phyloP scores from a whole-genome alignment of 2,329 filamentous ascomycete genomes.

The Cordyceps sp. region DNA sequence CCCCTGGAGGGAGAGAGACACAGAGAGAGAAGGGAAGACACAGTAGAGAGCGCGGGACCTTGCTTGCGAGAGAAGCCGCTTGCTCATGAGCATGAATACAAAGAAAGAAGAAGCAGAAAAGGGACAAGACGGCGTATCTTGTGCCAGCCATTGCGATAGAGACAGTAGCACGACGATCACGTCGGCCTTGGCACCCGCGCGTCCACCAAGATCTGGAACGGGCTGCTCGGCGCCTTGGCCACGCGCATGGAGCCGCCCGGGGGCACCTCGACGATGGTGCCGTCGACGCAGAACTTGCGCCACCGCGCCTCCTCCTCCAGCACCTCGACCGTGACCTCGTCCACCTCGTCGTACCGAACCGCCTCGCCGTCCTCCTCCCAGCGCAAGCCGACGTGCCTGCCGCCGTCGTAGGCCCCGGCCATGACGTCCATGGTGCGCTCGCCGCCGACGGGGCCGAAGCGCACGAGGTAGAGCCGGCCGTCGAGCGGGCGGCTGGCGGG shows the following conservation, averaged over 20 bases:
- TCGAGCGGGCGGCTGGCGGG: slow-evolving; percentile 56
- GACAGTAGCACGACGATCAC: background rate
- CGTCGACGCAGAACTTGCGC: slow-evolving; percentile 84
- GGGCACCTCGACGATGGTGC: slow-evolving; percentile 64
- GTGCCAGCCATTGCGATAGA: too few relatives aligned
- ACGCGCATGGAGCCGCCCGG: slow-evolving; percentile 56
- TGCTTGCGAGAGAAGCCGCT: too few relatives aligned
- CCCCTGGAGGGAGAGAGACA: too few relatives aligned
- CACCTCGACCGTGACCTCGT: slow-evolving; percentile 49
- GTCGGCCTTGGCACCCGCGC: slow-evolving; percentile 6
- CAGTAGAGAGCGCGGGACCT: too few relatives aligned
- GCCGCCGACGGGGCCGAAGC: slow-evolving; percentile 52
- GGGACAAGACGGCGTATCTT: too few relatives aligned
- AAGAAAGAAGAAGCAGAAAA: background rate
- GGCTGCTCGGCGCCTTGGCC: slow-evolving; percentile 23
- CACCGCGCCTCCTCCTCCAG: slow-evolving; percentile 53
- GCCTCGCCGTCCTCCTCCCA: slow-evolving; percentile 35
- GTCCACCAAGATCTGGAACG: slow-evolving; percentile 28
- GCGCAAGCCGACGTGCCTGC: slow-evolving; percentile 33
- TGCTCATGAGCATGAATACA: background rate
- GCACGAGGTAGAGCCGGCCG: slow-evolving; percentile 52
- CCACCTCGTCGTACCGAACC: slow-evolving; percentile 57
- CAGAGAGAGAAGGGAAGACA: too few relatives aligned
- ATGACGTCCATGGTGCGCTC: slow-evolving; percentile 63
- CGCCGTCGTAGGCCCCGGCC: slow-evolving; percentile 42